Percentiles rank a stretch among this genome's conserved stretches.
These are phyloP conservation scores for Salvia miltiorrhiza DNA, from an alignment of 257 asterid species.

Conservation along the genomic window DNA sequence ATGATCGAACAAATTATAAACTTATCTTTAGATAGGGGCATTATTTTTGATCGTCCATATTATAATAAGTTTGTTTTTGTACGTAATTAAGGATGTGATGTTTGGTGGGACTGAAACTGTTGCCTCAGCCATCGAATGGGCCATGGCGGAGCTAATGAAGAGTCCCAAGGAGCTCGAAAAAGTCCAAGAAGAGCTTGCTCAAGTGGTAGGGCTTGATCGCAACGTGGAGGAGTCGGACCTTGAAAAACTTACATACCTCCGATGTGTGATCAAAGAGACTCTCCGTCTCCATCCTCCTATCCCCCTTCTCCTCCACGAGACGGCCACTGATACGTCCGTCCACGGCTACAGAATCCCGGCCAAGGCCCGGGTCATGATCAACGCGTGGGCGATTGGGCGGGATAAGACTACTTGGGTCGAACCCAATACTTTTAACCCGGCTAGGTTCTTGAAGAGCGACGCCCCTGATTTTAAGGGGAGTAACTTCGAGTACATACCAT, in stretches of 20 bases:
- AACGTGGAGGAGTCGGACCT: conserved; percentile 34
- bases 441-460: conserved; percentile 10
- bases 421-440: conserved; percentile 18
- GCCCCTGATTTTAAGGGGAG: conserved; percentile 38
- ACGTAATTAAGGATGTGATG: conserved; percentile 34
- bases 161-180: conserved; percentile 19
- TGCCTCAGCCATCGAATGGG: conserved; percentile 44
- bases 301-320: conserved; percentile 44
- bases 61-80: too few species aligned
- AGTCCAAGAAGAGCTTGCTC: conserved; percentile 32
- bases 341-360: conserved; percentile 27
- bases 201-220: conserved; percentile 23
- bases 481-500: conserved; percentile 33
- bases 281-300: conserved; percentile 47
- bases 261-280: conserved; percentile 38
- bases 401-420: conserved; percentile 21
- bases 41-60: too few species aligned
- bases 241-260: conserved; percentile 28
- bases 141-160: conserved; percentile 35
- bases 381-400: conserved; percentile 31
- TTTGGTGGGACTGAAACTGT: conserved; percentile 46
- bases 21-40: too few species aligned
- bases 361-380: conserved; percentile 33
- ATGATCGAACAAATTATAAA: not conserved
- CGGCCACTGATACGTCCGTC: conserved; percentile 5